Conservation (phyloP, 768 basidiomycete species). For the Boletus sensibilis region DNA sequence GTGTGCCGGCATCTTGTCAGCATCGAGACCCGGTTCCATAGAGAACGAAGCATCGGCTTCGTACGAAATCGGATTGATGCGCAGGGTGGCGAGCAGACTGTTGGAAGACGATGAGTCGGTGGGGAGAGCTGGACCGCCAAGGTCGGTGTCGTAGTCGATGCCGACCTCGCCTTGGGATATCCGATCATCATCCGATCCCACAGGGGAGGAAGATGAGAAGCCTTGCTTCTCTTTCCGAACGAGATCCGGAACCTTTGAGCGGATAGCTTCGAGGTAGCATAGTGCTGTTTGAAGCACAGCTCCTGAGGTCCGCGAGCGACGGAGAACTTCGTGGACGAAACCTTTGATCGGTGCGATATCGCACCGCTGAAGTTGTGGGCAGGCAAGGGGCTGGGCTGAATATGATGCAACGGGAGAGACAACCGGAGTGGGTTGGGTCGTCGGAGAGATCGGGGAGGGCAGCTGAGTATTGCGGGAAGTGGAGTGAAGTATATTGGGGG, state of each 20-base stretch:
- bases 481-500: background rate
- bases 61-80: slow-evolving; percentile 34
- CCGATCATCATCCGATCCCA: slow-evolving; percentile 41
- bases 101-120: slow-evolving; percentile 15
- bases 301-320: slow-evolving; percentile 82
- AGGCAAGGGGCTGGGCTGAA: slow-evolving; percentile 17
- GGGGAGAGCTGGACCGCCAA: slow-evolving; percentile 16
- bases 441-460: slow-evolving; percentile 55
- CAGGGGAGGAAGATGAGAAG: slow-evolving; percentile 40
- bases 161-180: slow-evolving; percentile 46
- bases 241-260: slow-evolving; percentile 65
- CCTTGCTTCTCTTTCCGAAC: slow-evolving; percentile 49
- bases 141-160: slow-evolving; percentile 40
- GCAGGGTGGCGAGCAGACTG: slow-evolving; percentile 44
- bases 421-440: slow-evolving; percentile 37
- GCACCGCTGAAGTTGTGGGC: slow-evolving; percentile 18
- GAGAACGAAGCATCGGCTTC: slow-evolving; percentile 20
- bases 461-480: slow-evolving; percentile 41
- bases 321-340: slow-evolving; percentile 87
- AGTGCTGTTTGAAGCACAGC: slow-evolving; percentile 83
- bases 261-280: slow-evolving; percentile 85
- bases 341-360: slow-evolving; percentile 60
- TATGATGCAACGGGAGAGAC: slow-evolving; percentile 31
- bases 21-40: slow-evolving; percentile 12
- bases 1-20: slow-evolving; percentile 6